Base-by-base conservation (phyloP, 2,329 filamentous ascomycete species). In the Paraconiothyrium sp. region DNA sequence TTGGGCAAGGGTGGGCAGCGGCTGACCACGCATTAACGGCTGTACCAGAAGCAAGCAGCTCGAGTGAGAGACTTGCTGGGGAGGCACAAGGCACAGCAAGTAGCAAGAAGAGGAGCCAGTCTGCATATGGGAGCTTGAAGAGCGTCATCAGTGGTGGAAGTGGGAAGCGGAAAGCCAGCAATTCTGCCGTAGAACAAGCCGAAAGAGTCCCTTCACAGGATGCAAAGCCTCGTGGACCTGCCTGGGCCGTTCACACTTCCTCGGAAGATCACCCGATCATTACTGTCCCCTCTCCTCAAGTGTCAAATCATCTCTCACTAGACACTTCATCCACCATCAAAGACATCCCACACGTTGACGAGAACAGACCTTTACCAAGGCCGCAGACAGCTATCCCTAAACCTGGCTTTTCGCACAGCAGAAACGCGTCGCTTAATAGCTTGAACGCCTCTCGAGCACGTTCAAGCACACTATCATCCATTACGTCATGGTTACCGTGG, bases 11-110 rank as follows among this genome's bases (percentile, higher is more conserved):
- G 8, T 77, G 76, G 76, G 64, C 72, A 48, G 70, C 73, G 8
- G 69, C 70, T 47, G 77, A 79, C 52, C 78, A 79, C 49, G 79
- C 79, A 8, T 69, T 84, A 57, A 81, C 81, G 57, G 79, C 78
- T 37, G 82, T 84, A 49, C 81, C 82, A 9, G 82, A 84, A 71
- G 81, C 76, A 6, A 82, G 80, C 67, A 82, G 80, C 51, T 80
- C 80, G n/a, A 82, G 80, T 61, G 78, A 80, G 66, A 68, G 74
- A 46, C 57, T 80, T 20, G 76, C 76, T 14, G 73, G 75, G 47
- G 76, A 76, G 47, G 67, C 64, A 27, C 70, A 57, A 54, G 64
- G 58, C 6, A 61, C 60, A 11, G 63, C 59, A 9, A 68, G 67
- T 39, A 72, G 63, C 37, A 76, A 69, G 58, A 76, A 72, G 62